phyloP scores from a whole-genome alignment of 371 early-diverging fungal species.

The Dinochytrium kinnereticum region DNA sequence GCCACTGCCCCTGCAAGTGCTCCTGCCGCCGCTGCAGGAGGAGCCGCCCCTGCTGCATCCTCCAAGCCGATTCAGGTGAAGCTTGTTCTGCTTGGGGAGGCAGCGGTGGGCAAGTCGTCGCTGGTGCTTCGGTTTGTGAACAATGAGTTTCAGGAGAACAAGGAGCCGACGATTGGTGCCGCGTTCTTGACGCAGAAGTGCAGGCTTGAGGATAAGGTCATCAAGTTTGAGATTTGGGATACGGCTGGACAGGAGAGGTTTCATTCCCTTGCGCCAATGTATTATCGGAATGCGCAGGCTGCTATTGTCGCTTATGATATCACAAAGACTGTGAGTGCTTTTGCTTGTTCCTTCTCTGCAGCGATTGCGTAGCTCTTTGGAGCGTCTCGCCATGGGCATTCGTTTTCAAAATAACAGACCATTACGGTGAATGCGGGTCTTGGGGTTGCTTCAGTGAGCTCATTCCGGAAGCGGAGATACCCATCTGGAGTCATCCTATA shows the following conservation, averaged over 20 bases:
- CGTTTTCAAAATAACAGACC: too few species aligned
- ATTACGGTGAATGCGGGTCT: too few species aligned
- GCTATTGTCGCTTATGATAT: conserved; percentile 98
- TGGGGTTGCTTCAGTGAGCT: too few species aligned
- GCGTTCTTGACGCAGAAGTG: conserved; percentile 66
- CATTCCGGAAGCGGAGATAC: too few species aligned
- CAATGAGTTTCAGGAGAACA: conserved; percentile 96
- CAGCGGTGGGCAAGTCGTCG: conserved; percentile 66
- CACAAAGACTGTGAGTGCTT: conserved; percentile 73
- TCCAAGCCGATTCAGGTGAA: conserved; percentile 62
- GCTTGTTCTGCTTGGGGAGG: conserved; percentile 68
- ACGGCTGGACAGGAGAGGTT: conserved; percentile 75
- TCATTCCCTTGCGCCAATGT: conserved; percentile 96
- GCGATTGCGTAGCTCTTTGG: too few species aligned
- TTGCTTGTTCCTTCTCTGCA: not conserved
- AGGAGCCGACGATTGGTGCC: conserved; percentile 96
- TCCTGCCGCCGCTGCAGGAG: conserved; percentile 24
- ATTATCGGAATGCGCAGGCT: conserved; percentile 96
- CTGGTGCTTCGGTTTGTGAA: conserved; percentile 94
- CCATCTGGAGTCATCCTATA: too few species aligned
- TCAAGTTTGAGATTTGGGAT: conserved; percentile 76
- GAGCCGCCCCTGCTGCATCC: conserved; percentile 25
- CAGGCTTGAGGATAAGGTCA: conserved; percentile 61
- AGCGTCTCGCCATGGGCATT: too few species aligned
- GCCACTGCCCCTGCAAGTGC: conserved; percentile 22